Evolutionary conservation across 768 basidiomycete species (phyloP).

Genomic region (Tulasnella calospora): DNA sequence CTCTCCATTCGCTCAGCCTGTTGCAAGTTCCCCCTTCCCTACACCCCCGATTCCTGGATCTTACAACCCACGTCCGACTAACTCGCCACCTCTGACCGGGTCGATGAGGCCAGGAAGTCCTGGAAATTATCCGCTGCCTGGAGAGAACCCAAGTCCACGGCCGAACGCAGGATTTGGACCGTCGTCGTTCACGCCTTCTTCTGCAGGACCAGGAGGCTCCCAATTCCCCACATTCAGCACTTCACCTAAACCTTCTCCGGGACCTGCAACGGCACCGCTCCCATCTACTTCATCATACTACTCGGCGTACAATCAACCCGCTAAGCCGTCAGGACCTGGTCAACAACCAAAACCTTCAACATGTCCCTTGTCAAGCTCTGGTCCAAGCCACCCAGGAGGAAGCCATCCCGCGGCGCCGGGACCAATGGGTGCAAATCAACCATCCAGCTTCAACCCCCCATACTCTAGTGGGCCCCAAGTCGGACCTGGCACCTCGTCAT

Average conservation of each 20-base stretch:
- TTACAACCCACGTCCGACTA: not conserved
- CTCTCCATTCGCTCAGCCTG: not conserved
- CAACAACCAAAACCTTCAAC: not conserved
- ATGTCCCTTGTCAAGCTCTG: not conserved
- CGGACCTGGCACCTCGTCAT: constrained; percentile 26
- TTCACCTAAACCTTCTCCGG: not conserved
- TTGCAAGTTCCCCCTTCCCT: not conserved
- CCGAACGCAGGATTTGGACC: not conserved
- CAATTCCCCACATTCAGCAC: not conserved
- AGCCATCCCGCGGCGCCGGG: constrained; percentile 25
- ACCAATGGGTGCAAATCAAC: not conserved
- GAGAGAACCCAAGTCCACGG: not conserved
- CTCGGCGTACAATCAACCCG: not conserved
- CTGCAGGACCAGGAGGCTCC: not conserved
- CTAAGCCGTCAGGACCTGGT: not conserved
- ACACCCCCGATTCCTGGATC: not conserved
- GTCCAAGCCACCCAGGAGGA: constrained; percentile 25
- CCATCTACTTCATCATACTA: not conserved
- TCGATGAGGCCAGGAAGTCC: not conserved
- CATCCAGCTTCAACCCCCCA: not conserved
- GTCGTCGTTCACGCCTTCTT: not conserved
- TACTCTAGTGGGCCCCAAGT: not conserved
- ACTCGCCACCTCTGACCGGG: not conserved
- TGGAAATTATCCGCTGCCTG: not conserved
- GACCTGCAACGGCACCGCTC: constrained; percentile 8